These are phyloP conservation scores for Globisporangium nagaii DNA, from an alignment of 352 stramenopile species.

Conservation along the genomic window DNA sequence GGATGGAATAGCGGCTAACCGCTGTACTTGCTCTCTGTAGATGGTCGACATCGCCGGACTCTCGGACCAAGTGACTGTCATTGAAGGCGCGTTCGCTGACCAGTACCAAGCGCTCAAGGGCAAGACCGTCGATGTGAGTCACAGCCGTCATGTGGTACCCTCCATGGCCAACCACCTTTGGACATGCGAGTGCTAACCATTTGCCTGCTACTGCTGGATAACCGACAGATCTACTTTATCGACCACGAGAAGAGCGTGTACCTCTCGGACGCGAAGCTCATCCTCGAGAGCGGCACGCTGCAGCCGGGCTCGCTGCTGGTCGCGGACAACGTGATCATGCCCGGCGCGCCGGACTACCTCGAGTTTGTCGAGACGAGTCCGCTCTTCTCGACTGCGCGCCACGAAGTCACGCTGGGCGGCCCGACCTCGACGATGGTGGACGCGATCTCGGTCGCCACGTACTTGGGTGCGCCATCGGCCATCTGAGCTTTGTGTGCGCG, in stretches of 20 bases:
- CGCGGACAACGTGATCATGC: slow-evolving; percentile 32
- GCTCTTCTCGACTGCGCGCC: slow-evolving; percentile 25
- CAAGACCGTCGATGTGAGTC: slow-evolving; percentile 23
- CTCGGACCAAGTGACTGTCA: slow-evolving; percentile 29
- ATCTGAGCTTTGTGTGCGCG: too few relatives aligned
- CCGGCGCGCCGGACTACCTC: slow-evolving; percentile 27
- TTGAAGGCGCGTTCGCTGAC: slow-evolving; percentile 24
- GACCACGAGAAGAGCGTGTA: slow-evolving; percentile 40
- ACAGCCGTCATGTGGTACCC: too few relatives aligned
- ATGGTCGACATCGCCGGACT: slow-evolving; percentile 36
- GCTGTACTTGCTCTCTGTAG: slow-evolving; percentile 3
- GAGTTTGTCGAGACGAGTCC: slow-evolving; percentile 23
- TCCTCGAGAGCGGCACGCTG: slow-evolving; percentile 27
- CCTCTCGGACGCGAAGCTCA: slow-evolving; percentile 33
- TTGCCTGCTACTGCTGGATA: slow-evolving; percentile 6
- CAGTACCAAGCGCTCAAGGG: slow-evolving; percentile 18
- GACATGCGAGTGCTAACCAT: background rate
- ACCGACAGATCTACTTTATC: slow-evolving; percentile 36
- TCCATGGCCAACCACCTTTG: too few relatives aligned
- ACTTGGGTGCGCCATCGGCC: too few relatives aligned
- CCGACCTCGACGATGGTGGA: background rate
- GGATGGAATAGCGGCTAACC: background rate
- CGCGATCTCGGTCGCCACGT: slow-evolving; percentile 10
- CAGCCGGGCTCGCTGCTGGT: slow-evolving; percentile 20
- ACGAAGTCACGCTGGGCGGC: slow-evolving; percentile 13